Conservation (phyloP, 2,329 filamentous ascomycete species). For the Lomentospora prolificans region DNA sequence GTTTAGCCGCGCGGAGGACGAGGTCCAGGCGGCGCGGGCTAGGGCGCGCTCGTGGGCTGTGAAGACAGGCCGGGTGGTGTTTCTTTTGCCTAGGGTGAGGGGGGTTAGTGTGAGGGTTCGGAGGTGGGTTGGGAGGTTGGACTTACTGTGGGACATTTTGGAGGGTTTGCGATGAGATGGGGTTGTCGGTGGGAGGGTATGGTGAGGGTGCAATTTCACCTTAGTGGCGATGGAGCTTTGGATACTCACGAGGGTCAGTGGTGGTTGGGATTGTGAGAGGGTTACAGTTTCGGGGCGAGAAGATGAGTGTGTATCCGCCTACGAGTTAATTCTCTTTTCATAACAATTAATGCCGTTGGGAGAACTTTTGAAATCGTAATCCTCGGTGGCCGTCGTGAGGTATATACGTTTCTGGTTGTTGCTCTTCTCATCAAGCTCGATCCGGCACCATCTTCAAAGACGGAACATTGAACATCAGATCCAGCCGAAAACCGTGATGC, state of each 20-base stretch:
- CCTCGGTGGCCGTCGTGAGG: too few species aligned
- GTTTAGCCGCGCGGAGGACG: slow-evolving; percentile 70
- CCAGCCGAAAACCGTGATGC: background rate
- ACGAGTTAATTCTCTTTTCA: too few species aligned
- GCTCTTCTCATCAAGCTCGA: too few species aligned
- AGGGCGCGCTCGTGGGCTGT: slow-evolving; percentile 82
- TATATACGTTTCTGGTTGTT: too few species aligned
- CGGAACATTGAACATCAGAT: too few species aligned
- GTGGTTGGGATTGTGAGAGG: background rate
- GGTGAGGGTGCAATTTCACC: background rate
- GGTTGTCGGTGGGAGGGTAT: background rate
- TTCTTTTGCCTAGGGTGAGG: slow-evolving; percentile 56
- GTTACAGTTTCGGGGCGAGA: background rate
- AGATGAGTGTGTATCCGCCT: background rate
- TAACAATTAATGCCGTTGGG: too few species aligned
- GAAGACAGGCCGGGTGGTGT: slow-evolving; percentile 88
- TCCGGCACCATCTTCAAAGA: too few species aligned
- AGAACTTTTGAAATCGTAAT: too few species aligned
- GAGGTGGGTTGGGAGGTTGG: background rate
- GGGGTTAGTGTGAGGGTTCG: background rate
- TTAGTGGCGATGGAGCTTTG: background rate
- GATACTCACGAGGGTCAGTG: background rate
- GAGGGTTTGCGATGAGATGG: background rate
- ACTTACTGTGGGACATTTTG: slow-evolving; percentile 42
- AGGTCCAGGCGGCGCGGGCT: slow-evolving; percentile 73